Conservation (phyloP, 1,284 basidiomycete species). For the Ceratobasidium sp. region DNA sequence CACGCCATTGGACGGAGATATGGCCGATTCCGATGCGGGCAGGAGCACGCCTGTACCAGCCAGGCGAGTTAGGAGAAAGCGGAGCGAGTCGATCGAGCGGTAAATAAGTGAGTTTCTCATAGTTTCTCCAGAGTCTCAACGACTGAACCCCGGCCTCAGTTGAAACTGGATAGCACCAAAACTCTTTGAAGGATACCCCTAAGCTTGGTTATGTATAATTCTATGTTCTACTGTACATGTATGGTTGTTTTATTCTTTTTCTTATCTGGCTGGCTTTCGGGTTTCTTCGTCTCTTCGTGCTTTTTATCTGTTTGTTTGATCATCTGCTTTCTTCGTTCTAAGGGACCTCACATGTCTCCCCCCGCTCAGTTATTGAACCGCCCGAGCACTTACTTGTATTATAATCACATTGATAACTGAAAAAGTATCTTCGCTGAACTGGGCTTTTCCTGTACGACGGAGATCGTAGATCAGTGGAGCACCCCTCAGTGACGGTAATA, state of each 20-base stretch:
- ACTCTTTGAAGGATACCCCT: conserved; percentile 35
- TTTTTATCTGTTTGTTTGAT: conserved; percentile 1
- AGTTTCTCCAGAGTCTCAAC: conserved; percentile 1
- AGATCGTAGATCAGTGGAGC: too few species aligned
- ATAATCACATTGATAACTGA: background rate
- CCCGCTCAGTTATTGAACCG: conserved; percentile 17
- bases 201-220: background rate
- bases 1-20: conserved; percentile 33
- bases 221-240: conserved; percentile 29
- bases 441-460: background rate
- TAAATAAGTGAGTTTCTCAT: conserved; percentile 17
- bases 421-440: conserved; percentile 6
- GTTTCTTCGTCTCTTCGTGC: background rate
- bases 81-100: conserved; percentile 42
- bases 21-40: conserved; percentile 29
- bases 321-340: conserved; percentile 22
- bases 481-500: too few species aligned
- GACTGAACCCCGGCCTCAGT: background rate
- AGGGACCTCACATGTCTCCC: conserved; percentile 21
- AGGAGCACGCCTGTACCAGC: conserved; percentile 30
- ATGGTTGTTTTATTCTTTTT: conserved; percentile 26
- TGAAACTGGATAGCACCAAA: conserved; percentile 7
- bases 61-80: conserved; percentile 37
- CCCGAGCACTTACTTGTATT: conserved; percentile 11
- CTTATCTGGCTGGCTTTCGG: conserved; percentile 9